Base-by-base conservation (phyloP, 192 early-diverging fungal species). In the Backusella tuberculispora region DNA sequence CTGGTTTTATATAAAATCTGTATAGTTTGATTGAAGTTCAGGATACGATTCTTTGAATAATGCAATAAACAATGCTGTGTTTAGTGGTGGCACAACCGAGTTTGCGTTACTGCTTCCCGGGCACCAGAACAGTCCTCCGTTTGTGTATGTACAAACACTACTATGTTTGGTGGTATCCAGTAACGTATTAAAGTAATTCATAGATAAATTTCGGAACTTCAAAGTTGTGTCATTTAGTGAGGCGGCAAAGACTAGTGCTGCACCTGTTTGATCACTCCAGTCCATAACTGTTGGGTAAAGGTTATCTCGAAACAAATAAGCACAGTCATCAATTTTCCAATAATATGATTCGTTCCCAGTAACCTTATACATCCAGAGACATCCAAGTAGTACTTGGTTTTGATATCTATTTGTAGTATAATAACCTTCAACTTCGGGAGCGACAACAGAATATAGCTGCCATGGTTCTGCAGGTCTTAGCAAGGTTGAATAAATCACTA, bases 371-470 rank as follows among this genome's bases (percentile, higher is more conserved):
- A 88, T 76, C 86, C 86, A 88, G 5, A 83, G 80, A 13, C 84
- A 80, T 38, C 76, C 86, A 74, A 74, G 87, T 5, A 85, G 79
- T 1, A 88, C 63, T 63, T 88, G 81, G 64, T 88, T 83, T n/a
- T 76, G 63, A 43, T 74, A 88, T 15, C 72, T 45, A 8, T 72
- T 78, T n/a, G 85, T 84, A 2, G 69, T 44, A 53, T 88, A 88
- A 29, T 74, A 79, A 41, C 68, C 80, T 7, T 65, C 29, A 1
- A 50, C 74, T 15, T 70, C 81, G 6, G 64, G 64, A 29, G 77
- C 46, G 5, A 74, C 77, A 1, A 21, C 69, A 17, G 75, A 66
- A 63, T 86, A 85, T 12, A 67, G 60, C 29, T 73, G 78, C 37
- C 78, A 79, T 44, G 85, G 86, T 7, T 78, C 74, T 38, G 64